Conservation (phyloP, 2,329 filamentous ascomycete species). For the Penicillium janthinellum region DNA sequence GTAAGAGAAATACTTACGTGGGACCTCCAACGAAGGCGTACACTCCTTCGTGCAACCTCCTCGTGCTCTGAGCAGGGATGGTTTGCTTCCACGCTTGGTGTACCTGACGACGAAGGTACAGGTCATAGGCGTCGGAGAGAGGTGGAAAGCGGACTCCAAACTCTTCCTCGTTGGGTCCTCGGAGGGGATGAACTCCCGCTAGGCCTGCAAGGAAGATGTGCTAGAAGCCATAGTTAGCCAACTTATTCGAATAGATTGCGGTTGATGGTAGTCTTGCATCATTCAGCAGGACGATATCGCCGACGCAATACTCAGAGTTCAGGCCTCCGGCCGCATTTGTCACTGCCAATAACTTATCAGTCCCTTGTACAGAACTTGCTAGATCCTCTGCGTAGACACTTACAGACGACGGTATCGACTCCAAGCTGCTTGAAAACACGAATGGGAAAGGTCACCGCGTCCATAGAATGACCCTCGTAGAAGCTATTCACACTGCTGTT, state of each 20-base stretch:
- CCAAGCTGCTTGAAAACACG: conserved; percentile 65
- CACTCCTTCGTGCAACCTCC: conserved; percentile 64
- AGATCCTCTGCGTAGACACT: conserved; percentile 19
- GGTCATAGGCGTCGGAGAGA: conserved; percentile 67
- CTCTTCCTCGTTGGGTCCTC: conserved; percentile 63
- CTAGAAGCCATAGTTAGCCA: conserved; percentile 33
- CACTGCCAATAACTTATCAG: conserved; percentile 43
- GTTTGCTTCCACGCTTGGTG: conserved; percentile 61
- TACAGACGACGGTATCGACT: conserved; percentile 61
- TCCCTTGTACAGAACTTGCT: background rate
- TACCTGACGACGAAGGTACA: conserved; percentile 59
- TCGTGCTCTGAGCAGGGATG: conserved; percentile 45
- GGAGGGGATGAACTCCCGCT: conserved; percentile 62
- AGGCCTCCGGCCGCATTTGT: conserved; percentile 69
- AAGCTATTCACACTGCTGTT: conserved; percentile 49
- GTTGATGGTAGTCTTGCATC: conserved; percentile 51
- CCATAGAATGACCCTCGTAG: conserved; percentile 68
- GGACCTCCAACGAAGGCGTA: conserved; percentile 68
- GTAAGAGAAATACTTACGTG: conserved; percentile 48
- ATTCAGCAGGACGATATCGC: conserved; percentile 66
- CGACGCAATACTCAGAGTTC: conserved; percentile 64
- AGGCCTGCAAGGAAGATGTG: conserved; percentile 66
- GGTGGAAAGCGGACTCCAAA: conserved; percentile 66
- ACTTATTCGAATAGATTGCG: conserved; percentile 1
- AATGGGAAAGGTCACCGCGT: conserved; percentile 64